Base-by-base conservation (phyloP, 257 asterid species). In the Lycium barbarum region DNA sequence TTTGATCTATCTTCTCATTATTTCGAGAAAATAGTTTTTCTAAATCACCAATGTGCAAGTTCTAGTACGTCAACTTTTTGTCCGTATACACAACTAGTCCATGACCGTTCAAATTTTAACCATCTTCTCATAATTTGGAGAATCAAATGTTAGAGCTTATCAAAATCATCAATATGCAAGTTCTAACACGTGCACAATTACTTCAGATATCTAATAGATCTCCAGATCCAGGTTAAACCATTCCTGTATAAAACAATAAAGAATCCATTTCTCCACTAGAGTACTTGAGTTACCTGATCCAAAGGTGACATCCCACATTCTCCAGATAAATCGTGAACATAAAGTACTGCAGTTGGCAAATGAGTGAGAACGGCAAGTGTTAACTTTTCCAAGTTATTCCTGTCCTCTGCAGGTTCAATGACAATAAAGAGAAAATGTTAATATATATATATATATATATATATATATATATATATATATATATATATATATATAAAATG, bases 371-470 rank as follows among this genome's bases (percentile, higher is more conserved):
- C 99, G 22, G 98, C 99, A 81, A 96, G 94, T 10, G 99, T 96
- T 94, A 96, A 86, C 91, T 96, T 96, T 91, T 96, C 99, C 86
- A 96, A 89, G 89, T 96, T 96, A 89, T 95, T 96, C 90, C 99
- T 93, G 87, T 96, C 97, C 86, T 93, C 99, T 96, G 98, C 92
- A 93, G 79, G 80, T 89, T 83, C 38, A 79, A 78, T 86, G 79
- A 87, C 62, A 74, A 71, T 33, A 83, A 22, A 9, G 35, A 36
- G 53, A 83, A 74, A 53, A 53, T 26, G 33, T 26, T 26, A 26
- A 26, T 26, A 26, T 26, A 51, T 45, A 3, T 33, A 26, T 51
- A 76, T 26, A 26, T 40, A 13, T 3, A 76, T 26, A 51, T 53
- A 76, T n/a, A n/a, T n/a, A 26, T 26, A 26, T 26, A 51, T 45